These are phyloP conservation scores for Blumeriella jaapii DNA, from an alignment of 2,329 filamentous ascomycete genomes.

Conservation along the genomic window DNA sequence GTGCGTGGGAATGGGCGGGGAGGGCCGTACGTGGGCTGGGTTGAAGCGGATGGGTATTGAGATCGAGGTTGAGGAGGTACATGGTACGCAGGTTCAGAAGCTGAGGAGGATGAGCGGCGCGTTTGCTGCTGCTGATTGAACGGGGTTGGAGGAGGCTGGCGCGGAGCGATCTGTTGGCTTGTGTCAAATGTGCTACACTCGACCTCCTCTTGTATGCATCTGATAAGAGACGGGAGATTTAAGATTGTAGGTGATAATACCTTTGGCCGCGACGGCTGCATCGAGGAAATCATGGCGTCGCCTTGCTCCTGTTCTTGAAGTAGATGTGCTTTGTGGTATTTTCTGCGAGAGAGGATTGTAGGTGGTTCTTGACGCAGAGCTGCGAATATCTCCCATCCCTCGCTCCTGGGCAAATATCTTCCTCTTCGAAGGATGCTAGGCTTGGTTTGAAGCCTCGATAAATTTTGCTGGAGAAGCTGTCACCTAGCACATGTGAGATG, in stretches of 20 bases:
- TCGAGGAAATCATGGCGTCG: conserved; percentile 13
- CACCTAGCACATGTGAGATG: no score
- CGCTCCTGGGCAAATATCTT: no score
- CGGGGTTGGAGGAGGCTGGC: conserved; percentile 6
- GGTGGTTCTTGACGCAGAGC: conserved; percentile 14
- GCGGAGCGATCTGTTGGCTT: conserved; percentile 2
- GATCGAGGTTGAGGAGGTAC: no score
- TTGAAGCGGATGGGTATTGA: no score
- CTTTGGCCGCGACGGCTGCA: conserved; percentile 16
- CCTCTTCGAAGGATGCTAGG: no score
- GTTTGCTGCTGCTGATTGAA: conserved; percentile 16
- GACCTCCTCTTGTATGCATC: not conserved
- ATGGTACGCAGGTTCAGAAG: not conserved
- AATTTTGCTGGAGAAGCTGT: no score
- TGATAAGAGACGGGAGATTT: not conserved
- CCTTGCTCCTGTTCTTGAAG: not conserved
- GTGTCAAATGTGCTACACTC: not conserved
- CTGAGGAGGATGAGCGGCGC: conserved; percentile 5
- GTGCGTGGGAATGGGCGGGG: conserved; percentile 25
- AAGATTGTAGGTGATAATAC: conserved; percentile 5
- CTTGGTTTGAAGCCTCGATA: no score
- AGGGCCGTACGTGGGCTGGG: no score
- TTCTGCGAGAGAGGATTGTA: conserved; percentile 7
- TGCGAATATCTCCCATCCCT: no score
- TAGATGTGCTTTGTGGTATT: conserved; percentile 2